Conservation (phyloP, 1,139 yeast genomes). For the Sugiyamaella sp. region DNA sequence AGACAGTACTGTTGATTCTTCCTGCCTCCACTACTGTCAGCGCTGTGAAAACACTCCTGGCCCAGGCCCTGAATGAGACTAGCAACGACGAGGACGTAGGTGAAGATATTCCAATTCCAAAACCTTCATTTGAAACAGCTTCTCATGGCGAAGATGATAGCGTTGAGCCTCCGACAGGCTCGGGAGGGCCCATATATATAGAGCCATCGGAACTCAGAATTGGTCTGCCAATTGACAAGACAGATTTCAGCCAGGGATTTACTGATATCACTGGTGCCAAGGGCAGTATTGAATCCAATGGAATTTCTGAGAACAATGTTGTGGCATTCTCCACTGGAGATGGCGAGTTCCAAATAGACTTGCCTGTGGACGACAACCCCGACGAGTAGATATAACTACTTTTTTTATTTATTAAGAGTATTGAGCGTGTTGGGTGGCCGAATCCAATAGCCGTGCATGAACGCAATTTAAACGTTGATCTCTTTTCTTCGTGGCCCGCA, state of each 20-base stretch:
- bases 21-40: slow-evolving; percentile 18
- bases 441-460: neutral
- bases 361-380: slow-evolving; percentile 23
- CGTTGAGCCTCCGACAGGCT: slow-evolving; percentile 4
- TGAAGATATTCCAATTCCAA: slow-evolving; percentile 30
- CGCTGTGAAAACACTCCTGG: slow-evolving; percentile 19
- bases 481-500: neutral
- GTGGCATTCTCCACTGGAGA: slow-evolving; percentile 29
- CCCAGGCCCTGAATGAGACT: slow-evolving; percentile 25
- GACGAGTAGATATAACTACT: slow-evolving; percentile 16
- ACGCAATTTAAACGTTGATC: neutral
- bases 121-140: slow-evolving; percentile 30
- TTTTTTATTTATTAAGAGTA: neutral
- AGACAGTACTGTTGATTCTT: slow-evolving; percentile 25
- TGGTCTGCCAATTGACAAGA: slow-evolving; percentile 27
- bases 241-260: slow-evolving; percentile 25
- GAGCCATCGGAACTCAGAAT: slow-evolving; percentile 22
- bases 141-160: slow-evolving; percentile 20
- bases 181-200: neutral
- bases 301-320: slow-evolving; percentile 25
- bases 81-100: slow-evolving; percentile 17
- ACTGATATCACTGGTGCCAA: slow-evolving; percentile 26
- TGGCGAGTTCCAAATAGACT: slow-evolving; percentile 27
- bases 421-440: neutral
- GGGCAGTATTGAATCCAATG: slow-evolving; percentile 25